Evolutionary conservation across 1,139 yeast genomes (phyloP).

Genomic region (Sugiyamaella pinicola): DNA sequence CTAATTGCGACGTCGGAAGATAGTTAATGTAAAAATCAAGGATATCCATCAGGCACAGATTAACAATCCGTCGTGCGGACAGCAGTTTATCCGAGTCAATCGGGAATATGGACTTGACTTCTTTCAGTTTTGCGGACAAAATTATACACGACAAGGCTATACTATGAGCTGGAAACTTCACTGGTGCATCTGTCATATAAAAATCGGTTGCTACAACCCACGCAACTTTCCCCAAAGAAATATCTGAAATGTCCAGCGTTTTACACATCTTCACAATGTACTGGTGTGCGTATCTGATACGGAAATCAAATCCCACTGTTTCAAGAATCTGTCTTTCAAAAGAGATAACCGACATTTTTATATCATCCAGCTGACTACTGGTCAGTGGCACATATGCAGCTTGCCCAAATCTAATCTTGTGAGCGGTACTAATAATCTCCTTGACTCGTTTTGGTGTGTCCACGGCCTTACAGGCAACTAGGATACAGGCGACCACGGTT

Average conservation of each 20-base stretch:
- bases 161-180: constrained; percentile 78
- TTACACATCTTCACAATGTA: constrained; percentile 70
- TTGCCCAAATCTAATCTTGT: constrained; percentile 33
- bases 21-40: constrained; percentile 51
- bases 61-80: constrained; percentile 48
- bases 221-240: constrained; percentile 47
- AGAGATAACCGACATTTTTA: constrained; percentile 31
- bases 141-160: constrained; percentile 70
- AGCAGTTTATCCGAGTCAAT: constrained; percentile 32
- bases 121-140: constrained; percentile 50
- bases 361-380: constrained; percentile 26
- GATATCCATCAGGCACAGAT: constrained; percentile 60
- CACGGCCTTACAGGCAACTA: constrained; percentile 80
- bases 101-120: constrained; percentile 32
- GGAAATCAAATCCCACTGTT: constrained; percentile 72
- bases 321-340: constrained; percentile 74
- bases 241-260: constrained; percentile 44
- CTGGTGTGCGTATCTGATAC: constrained; percentile 65
- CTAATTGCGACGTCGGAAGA: constrained; percentile 27
- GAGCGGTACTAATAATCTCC: constrained; percentile 50
- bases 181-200: constrained; percentile 67
- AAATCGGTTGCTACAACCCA: constrained; percentile 81
- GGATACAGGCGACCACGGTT: constrained; percentile 71
- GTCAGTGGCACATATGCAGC: constrained; percentile 17
- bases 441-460: constrained; percentile 83